A percentile compares a stretch with the other conserved stretches of the same genome.
These are phyloP conservation scores for Thermothelomyces thermophilus DNA, from an alignment of 2,329 filamentous ascomycete species.

Conservation along the genomic window DNA sequence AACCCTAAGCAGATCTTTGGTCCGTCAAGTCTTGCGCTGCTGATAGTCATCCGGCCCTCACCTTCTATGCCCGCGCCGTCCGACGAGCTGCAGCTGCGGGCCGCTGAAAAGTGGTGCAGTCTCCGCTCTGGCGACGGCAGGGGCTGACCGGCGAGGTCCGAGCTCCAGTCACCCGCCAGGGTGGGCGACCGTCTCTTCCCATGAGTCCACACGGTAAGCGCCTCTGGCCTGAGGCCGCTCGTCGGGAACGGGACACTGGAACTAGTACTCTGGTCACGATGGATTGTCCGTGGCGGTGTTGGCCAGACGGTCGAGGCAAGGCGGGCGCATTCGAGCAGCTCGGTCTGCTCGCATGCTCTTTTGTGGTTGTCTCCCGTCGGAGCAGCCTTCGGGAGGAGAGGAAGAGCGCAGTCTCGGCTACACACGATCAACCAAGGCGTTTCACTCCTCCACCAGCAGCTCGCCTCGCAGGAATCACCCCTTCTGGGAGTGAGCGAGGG, in stretches of 20 bases:
- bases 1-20: conserved; percentile 85
- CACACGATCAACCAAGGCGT: conserved; percentile 42
- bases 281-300: conserved; percentile 33
- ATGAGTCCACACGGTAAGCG: conserved; percentile 74
- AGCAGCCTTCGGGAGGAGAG: conserved; percentile 26
- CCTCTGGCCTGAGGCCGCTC: conserved; percentile 65
- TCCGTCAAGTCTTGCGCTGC: conserved; percentile 61
- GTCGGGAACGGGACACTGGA: conserved; percentile 65
- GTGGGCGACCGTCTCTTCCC: conserved; percentile 55
- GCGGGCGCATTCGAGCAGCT: conserved; percentile 28
- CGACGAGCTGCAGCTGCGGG: conserved; percentile 8
- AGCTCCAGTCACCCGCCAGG: conserved; percentile 51
- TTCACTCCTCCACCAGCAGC: conserved; percentile 27
- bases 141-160: conserved; percentile 43
- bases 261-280: conserved; percentile 45
- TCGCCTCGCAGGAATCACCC: conserved; percentile 41
- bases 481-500: conserved; percentile 33
- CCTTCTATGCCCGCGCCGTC: conserved; percentile 51
- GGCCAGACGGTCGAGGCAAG: conserved; percentile 24
- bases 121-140: conserved; percentile 26
- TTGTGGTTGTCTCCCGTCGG: conserved; percentile 22
- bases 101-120: conserved; percentile 47
- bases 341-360: conserved; percentile 17
- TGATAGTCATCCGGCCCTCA: conserved; percentile 54
- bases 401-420: conserved; percentile 41